Conservation (phyloP, 345 rosid species). For the Eucalyptus dawsonii region DNA sequence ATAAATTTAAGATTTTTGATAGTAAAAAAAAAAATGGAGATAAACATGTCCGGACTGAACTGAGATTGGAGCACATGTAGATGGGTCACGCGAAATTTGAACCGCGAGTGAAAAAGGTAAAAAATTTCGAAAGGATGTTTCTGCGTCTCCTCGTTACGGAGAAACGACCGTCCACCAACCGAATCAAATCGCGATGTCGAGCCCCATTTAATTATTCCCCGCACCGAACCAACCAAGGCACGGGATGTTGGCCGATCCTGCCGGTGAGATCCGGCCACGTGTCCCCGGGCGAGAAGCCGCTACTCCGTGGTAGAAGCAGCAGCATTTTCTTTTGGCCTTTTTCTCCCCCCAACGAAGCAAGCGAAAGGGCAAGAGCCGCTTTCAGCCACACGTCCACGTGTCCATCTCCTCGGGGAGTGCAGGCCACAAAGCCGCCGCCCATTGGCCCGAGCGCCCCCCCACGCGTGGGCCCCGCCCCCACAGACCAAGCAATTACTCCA, state of each 20-base stretch:
- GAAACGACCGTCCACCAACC: neutral
- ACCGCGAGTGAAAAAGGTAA: neutral
- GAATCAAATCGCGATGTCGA: neutral
- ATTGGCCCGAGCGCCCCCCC: neutral
- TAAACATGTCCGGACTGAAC: too few species aligned
- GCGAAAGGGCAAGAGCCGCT: neutral
- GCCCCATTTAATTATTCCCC: neutral
- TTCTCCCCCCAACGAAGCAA: neutral
- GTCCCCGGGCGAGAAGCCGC: neutral
- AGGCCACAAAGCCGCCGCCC: neutral
- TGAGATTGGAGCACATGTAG: too few species aligned
- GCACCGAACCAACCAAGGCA: neutral
- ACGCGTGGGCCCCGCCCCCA: neutral
- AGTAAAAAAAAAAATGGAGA: too few species aligned
- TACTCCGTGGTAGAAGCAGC: neutral
- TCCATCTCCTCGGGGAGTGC: neutral
- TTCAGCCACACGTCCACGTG: neutral
- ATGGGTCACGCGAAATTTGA: too few species aligned
- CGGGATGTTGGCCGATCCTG: neutral
- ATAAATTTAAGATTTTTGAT: too few species aligned
- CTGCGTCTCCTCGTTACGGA: neutral
- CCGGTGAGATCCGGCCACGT: neutral
- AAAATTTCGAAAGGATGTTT: neutral
- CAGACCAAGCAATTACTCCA: neutral
- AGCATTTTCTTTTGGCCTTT: neutral